Evolutionary conservation across 1,284 basidiomycete species (phyloP).

Genomic region (Moesziomyces sp.): DNA sequence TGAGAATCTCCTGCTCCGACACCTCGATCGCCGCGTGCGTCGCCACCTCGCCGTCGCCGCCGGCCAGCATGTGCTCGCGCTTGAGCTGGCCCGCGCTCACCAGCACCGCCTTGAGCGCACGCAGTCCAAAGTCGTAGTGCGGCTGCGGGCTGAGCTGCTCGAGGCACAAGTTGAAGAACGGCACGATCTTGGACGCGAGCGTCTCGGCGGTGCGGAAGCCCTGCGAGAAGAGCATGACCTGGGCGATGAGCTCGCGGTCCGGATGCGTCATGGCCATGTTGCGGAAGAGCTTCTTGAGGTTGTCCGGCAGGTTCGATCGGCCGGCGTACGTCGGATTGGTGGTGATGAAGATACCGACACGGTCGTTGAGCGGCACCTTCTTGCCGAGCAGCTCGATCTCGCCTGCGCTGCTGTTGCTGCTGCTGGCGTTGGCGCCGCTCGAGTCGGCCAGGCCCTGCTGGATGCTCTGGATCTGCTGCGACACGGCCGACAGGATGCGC

Average conservation of each 20-base stretch:
- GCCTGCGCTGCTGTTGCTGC: conserved; percentile 2
- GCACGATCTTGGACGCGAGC: conserved; percentile 95
- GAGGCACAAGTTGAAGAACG: conserved; percentile 97
- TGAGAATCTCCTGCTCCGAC: conserved; percentile 94
- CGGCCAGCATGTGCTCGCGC: conserved; percentile 73
- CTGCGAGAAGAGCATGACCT: conserved; percentile 99
- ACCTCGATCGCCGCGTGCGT: conserved; percentile 66
- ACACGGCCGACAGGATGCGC: conserved; percentile 95
- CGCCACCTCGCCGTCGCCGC: conserved; percentile 16
- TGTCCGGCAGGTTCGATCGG: conserved; percentile 94
- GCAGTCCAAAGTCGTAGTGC: conserved; percentile 99
- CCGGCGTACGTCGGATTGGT: conserved; percentile 96
- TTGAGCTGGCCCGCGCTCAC: conserved; percentile 97
- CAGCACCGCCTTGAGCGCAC: conserved; percentile 95
- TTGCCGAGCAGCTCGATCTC: conserved; percentile 87
- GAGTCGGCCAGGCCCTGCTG: conserved; percentile 87
- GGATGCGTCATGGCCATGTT: conserved; percentile 99
- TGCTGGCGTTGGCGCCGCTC: conserved; percentile 16
- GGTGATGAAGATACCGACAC: conserved; percentile 95
- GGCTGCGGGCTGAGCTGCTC: conserved; percentile 97
- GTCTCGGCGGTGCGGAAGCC: conserved; percentile 97
- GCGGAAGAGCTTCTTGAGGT: conserved; percentile 90
- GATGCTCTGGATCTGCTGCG: conserved; percentile 98
- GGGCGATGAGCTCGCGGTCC: conserved; percentile 96
- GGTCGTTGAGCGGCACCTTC: conserved; percentile 88